Conservation (phyloP, 73 alveolate genomes). For the Tetrahymena malaccensis region DNA sequence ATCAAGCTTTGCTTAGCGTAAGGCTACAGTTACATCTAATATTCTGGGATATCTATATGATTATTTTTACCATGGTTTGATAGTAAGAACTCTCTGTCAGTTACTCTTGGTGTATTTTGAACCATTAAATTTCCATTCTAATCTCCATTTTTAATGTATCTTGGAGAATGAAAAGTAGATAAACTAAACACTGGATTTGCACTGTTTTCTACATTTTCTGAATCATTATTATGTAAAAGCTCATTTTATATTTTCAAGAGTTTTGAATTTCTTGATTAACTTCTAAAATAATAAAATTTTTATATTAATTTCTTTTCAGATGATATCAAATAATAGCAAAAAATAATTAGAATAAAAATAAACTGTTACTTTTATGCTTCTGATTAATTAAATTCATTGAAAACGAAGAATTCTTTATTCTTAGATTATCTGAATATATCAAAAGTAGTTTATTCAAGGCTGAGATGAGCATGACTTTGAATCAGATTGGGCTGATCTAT, state of each 20-base stretch:
- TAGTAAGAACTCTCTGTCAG: background rate
- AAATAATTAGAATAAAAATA: too few species aligned
- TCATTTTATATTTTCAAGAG: background rate
- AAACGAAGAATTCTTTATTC: background rate
- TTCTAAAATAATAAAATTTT: too few species aligned
- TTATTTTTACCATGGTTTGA: background rate
- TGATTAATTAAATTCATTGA: background rate
- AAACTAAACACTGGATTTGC: background rate
- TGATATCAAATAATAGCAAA: too few species aligned
- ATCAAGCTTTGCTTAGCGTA: background rate
- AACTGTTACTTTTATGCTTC: too few species aligned
- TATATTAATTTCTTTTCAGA: too few species aligned
- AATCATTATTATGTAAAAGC: background rate
- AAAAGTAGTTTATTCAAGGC: background rate
- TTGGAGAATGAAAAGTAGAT: background rate
- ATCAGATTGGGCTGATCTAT: background rate
- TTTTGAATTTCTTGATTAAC: background rate
- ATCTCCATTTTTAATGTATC: background rate
- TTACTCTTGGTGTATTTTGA: background rate
- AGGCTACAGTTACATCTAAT: background rate
- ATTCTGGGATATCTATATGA: background rate
- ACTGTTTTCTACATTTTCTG: background rate
- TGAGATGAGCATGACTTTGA: background rate
- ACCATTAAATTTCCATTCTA: background rate
- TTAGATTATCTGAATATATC: background rate